A percentile compares a stretch with the other conserved stretches of the same genome.
Conservation (phyloP, 148 eudicot species). For the Euryodendron excelsum region DNA sequence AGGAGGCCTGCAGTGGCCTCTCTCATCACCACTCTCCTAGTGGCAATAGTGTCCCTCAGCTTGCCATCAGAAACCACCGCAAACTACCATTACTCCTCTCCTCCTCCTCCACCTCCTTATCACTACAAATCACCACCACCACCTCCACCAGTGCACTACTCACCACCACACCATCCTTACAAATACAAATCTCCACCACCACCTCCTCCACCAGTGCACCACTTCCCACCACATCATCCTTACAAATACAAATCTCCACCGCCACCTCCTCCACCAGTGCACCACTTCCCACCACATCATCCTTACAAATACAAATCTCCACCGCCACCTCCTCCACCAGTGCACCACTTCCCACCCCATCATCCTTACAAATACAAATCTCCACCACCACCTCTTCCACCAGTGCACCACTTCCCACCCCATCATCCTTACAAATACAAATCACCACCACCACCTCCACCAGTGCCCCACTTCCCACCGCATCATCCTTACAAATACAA, state of each 20-base stretch:
- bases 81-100: constrained; percentile 42
- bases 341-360: no score
- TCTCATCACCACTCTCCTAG: constrained; percentile 37
- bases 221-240: neutral
- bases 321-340: constrained; percentile 17
- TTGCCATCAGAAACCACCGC: constrained; percentile 35
- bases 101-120: constrained; percentile 44
- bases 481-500: constrained; percentile 35
- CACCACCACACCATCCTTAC: constrained; percentile 38
- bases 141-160: constrained; percentile 30
- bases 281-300: no score
- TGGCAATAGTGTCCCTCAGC: constrained; percentile 38
- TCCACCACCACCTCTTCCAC: constrained; percentile 31
- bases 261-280: constrained; percentile 1
- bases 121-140: constrained; percentile 37
- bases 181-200: constrained; percentile 27
- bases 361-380: constrained; percentile 10
- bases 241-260: neutral
- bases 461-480: no score
- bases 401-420: no score
- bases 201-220: constrained; percentile 22
- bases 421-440: constrained; percentile 20
- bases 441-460: constrained; percentile 22
- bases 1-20: constrained; percentile 31
- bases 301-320: constrained; percentile 7